Evolutionary conservation across 192 early-diverging fungal genomes (phyloP).

Genomic region (Backusella westeae): DNA sequence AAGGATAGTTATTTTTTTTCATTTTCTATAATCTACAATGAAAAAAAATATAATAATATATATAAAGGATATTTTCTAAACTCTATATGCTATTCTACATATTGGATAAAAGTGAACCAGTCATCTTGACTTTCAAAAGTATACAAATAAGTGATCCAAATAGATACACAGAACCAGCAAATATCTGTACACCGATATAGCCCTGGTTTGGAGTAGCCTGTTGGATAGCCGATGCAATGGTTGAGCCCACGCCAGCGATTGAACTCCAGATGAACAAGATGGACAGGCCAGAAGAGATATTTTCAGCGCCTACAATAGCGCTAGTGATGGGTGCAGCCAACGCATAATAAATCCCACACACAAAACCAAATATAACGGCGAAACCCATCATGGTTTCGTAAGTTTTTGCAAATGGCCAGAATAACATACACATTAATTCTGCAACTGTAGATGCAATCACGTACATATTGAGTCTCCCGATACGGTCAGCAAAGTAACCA

Average conservation of each 20-base stretch:
- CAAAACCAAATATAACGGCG: conserved; percentile 22
- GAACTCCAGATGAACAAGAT: conserved; percentile 16
- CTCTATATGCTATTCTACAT: neutral
- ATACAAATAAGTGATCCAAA: conserved; percentile 18
- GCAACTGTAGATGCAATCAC: conserved; percentile 14
- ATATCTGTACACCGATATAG: conserved; percentile 31
- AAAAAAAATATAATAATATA: too few species aligned
- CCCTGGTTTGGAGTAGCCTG: neutral
- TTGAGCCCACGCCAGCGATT: conserved; percentile 9
- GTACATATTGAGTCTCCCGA: conserved; percentile 30
- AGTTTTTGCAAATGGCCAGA: conserved; percentile 27
- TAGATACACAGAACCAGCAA: conserved; percentile 17
- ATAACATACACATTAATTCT: conserved; percentile 13
- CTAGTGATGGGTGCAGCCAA: conserved; percentile 32
- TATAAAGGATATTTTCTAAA: too few species aligned
- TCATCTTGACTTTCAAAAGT: conserved; percentile 20
- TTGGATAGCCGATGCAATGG: conserved; percentile 27
- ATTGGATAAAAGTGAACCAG: conserved; percentile 10
- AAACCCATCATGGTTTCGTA: conserved; percentile 29
- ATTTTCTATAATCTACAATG: too few species aligned
- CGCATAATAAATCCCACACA: conserved; percentile 27
- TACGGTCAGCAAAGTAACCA: conserved; percentile 20
- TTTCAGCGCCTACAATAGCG: conserved; percentile 20
- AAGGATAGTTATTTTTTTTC: too few species aligned
- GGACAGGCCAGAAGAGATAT: conserved; percentile 16